Conservation (phyloP, 306 rosid genomes). For the Sicyos edulis region DNA sequence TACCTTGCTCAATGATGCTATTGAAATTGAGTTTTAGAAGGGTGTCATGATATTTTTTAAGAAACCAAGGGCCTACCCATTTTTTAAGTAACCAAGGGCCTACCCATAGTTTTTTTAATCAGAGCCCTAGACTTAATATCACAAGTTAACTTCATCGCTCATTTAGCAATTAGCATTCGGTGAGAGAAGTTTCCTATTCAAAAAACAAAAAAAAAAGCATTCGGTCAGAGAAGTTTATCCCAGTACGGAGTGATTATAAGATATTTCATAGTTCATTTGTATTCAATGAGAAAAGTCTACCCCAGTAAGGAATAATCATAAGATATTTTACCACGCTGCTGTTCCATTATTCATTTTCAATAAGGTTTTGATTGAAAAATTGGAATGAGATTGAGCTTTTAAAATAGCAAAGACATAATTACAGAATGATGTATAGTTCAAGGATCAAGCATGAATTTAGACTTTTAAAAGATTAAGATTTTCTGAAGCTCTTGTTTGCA, state of each 20-base stretch:
- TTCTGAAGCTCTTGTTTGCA: constrained; percentile 23
- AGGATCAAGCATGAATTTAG: background rate
- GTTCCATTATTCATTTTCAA: background rate
- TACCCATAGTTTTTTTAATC: too few relatives aligned
- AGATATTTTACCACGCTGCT: background rate
- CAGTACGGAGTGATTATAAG: background rate
- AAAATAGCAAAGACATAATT: background rate
- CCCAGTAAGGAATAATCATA: background rate
- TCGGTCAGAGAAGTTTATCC: background rate
- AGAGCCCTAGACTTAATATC: background rate
- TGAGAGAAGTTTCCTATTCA: background rate
- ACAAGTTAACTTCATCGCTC: background rate
- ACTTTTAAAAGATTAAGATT: background rate
- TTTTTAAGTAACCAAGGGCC: background rate
- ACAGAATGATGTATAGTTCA: background rate
- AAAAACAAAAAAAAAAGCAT: background rate
- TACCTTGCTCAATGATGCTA: background rate
- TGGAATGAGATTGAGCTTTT: background rate
- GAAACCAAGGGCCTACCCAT: background rate
- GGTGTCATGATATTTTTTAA: background rate
- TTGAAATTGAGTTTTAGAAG: background rate
- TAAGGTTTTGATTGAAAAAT: constrained; percentile 3
- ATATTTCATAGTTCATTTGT: background rate
- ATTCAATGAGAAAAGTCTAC: background rate
- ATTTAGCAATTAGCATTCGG: too few relatives aligned